phyloP scores from a whole-genome alignment of 192 early-diverging fungal species.

The Mortierella hygrophila region DNA sequence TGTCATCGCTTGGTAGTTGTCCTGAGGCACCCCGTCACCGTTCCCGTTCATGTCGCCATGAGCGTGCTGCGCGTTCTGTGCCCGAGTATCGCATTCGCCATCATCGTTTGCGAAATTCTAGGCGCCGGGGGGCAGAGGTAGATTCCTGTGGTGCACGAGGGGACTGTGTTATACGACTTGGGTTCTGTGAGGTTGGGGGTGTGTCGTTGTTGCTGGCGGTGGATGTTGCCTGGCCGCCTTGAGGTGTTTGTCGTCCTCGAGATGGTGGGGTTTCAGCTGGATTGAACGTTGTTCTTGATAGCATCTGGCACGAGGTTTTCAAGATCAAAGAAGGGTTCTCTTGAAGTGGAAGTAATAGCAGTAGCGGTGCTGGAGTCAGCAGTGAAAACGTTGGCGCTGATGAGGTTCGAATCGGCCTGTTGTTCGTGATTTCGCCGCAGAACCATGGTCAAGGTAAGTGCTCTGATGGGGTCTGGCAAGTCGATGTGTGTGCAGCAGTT shows the following conservation, averaged over 20 bases:
- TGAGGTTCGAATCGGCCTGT: too few species aligned
- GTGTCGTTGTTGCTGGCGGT: neutral
- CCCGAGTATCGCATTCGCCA: too few species aligned
- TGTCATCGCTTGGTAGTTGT: neutral
- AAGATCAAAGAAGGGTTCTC: neutral
- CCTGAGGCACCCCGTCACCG: neutral
- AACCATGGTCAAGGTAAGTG: too few species aligned
- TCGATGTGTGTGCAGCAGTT: neutral
- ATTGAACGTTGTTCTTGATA: neutral
- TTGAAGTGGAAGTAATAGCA: neutral
- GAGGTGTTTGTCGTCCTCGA: neutral
- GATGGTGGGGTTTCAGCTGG: neutral
- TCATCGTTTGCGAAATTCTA: neutral
- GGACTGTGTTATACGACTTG: neutral
- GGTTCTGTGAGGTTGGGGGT: neutral
- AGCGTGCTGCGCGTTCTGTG: too few species aligned
- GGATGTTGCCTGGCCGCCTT: neutral
- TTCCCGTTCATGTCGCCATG: neutral
- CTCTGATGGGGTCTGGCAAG: too few species aligned
- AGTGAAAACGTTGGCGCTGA: too few species aligned
- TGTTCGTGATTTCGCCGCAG: too few species aligned
- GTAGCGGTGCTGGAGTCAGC: too few species aligned
- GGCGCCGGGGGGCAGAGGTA: neutral
- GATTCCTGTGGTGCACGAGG: neutral
- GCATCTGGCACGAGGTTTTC: neutral